These are phyloP conservation scores for Candida caryicola DNA, from an alignment of 805 yeast species.

Conservation along the genomic window DNA sequence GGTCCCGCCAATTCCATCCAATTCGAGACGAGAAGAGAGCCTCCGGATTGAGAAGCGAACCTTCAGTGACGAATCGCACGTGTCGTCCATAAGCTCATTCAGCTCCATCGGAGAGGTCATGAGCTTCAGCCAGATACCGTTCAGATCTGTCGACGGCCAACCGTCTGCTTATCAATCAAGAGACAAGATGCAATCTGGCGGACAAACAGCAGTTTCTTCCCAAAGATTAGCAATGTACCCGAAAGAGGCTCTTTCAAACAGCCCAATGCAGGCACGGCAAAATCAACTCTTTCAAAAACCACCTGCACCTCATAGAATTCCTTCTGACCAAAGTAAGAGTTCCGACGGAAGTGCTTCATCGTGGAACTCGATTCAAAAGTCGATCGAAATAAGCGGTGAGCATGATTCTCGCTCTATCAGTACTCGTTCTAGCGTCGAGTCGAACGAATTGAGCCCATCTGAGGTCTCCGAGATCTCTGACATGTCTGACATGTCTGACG, in stretches of 20 bases:
- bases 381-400: slow-evolving; percentile 15
- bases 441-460: too few species aligned
- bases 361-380: slow-evolving; percentile 30
- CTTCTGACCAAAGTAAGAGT: slow-evolving; percentile 6
- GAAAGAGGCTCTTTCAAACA: too few species aligned
- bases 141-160: background rate
- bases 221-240: too few species aligned
- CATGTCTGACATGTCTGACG: background rate
- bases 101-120: slow-evolving; percentile 34
- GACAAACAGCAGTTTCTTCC: too few species aligned
- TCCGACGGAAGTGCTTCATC: slow-evolving; percentile 14
- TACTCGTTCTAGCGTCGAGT: too few species aligned
- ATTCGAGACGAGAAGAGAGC: background rate
- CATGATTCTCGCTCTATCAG: background rate
- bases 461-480: too few species aligned
- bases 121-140: slow-evolving; percentile 13
- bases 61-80: slow-evolving; percentile 37
- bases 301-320: slow-evolving; percentile 2
- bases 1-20: background rate
- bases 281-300: too few species aligned
- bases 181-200: too few species aligned
- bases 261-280: too few species aligned
- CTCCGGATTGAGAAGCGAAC: slow-evolving; percentile 20
- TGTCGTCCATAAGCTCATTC: slow-evolving; percentile 37
- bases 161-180: too few species aligned